These are phyloP conservation scores for Podospora bellae-mahoneyi DNA, from an alignment of 495 filamentous ascomycete species.

Conservation along the genomic window DNA sequence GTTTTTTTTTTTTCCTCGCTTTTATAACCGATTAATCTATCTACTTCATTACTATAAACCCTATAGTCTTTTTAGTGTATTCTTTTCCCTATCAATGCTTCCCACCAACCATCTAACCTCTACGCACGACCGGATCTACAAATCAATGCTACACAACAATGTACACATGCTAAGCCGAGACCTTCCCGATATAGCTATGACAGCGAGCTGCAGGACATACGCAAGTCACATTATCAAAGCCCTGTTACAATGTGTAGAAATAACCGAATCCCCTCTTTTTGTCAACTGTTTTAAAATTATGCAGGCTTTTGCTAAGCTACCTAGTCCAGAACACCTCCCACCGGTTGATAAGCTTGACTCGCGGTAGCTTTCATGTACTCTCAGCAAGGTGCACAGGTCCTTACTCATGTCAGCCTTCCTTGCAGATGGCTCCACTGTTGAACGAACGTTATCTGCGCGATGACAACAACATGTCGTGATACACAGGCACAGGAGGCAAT, in stretches of 20 bases:
- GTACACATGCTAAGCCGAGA: too few species aligned
- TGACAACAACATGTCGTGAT: not conserved
- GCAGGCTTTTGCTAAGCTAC: too few species aligned
- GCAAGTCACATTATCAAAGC: not conserved
- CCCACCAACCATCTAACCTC: too few species aligned
- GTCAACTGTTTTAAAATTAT: not conserved
- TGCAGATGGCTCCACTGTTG: not conserved
- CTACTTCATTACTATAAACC: too few species aligned
- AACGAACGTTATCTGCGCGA: not conserved
- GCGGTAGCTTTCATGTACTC: not conserved
- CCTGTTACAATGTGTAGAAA: not conserved
- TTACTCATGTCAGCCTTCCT: not conserved
- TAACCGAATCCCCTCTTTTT: not conserved
- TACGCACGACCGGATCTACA: too few species aligned
- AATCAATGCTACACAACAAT: too few species aligned
- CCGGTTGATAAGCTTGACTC: conserved; percentile 1
- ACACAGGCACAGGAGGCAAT: not conserved
- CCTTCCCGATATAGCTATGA: conserved; percentile 5
- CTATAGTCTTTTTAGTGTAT: too few species aligned
- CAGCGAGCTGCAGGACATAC: conserved; percentile 7
- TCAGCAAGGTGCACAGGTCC: not conserved
- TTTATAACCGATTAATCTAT: too few species aligned
- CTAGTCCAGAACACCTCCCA: not conserved
- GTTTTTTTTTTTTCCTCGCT: too few species aligned
- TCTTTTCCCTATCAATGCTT: too few species aligned